Percentiles rank a stretch among this genome's conserved stretches.
Conservation (phyloP, 192 early-diverging fungal genomes). For the Entophlyctis luteolus region DNA sequence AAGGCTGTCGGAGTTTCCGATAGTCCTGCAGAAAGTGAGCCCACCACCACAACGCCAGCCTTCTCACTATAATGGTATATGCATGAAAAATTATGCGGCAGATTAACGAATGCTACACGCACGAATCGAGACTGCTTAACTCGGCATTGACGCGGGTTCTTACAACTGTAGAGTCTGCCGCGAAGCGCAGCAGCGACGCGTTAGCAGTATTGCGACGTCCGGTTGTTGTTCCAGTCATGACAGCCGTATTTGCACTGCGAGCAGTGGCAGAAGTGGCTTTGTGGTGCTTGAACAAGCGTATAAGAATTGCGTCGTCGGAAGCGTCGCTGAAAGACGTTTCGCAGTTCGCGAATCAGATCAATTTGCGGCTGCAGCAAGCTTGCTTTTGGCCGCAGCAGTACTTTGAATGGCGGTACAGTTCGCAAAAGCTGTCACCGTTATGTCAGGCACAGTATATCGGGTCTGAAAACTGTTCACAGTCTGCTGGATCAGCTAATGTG, state of each 20-base stretch:
- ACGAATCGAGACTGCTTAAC: slow-evolving; percentile 47
- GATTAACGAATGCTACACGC: slow-evolving; percentile 63
- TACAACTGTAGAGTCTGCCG: neutral
- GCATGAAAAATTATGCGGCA: slow-evolving; percentile 13
- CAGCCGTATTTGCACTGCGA: slow-evolving; percentile 45
- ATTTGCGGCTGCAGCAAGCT: slow-evolving; percentile 77
- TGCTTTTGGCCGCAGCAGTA: slow-evolving; percentile 89
- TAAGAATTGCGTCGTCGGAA: slow-evolving; percentile 55
- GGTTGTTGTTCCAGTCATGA: slow-evolving; percentile 33
- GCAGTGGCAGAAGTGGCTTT: slow-evolving; percentile 53
- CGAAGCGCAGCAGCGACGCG: neutral
- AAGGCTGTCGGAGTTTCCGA: neutral
- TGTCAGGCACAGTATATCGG: slow-evolving; percentile 76
- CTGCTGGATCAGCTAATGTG: neutral
- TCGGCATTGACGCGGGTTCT: no score
- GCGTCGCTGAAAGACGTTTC: slow-evolving; percentile 73
- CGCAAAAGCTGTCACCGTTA: slow-evolving; percentile 50
- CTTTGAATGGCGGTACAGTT: slow-evolving; percentile 57
- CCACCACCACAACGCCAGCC: no score
- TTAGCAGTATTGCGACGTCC: slow-evolving; percentile 9
- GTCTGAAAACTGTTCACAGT: slow-evolving; percentile 32
- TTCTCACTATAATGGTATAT: no score
- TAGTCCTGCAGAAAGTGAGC: slow-evolving; percentile 53
- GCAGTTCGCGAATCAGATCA: slow-evolving; percentile 77
- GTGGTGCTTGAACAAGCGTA: slow-evolving; percentile 53